Conservation (phyloP, 148 eudicot species). For the Amaranthus hypochondriacus region DNA sequence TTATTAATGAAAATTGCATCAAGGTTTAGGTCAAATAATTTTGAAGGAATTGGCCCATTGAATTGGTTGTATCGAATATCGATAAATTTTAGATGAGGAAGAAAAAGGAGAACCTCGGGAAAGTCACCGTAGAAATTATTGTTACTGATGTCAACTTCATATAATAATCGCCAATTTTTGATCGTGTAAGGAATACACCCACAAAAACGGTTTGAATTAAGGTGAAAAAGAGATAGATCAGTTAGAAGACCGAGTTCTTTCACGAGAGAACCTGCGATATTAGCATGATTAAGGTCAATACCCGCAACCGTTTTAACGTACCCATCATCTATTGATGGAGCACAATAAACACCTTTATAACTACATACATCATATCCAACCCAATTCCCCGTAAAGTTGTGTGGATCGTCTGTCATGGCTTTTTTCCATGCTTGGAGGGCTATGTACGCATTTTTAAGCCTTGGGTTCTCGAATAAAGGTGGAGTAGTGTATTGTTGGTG, state of each 20-base stretch:
- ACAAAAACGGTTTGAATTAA: slow-evolving; percentile 58
- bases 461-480: slow-evolving; percentile 33
- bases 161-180: neutral
- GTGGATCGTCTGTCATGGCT: slow-evolving; percentile 59
- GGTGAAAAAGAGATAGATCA: slow-evolving; percentile 62
- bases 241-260: slow-evolving; percentile 47
- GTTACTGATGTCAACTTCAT: slow-evolving; percentile 70
- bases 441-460: slow-evolving; percentile 42
- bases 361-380: slow-evolving; percentile 48
- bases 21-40: slow-evolving; percentile 41
- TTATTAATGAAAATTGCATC: slow-evolving; percentile 61
- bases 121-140: slow-evolving; percentile 50
- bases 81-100: slow-evolving; percentile 39
- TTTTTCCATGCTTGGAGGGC: slow-evolving; percentile 76
- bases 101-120: slow-evolving; percentile 37
- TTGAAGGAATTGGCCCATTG: slow-evolving; percentile 37
- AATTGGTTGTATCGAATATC: slow-evolving; percentile 61
- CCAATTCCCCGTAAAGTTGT: slow-evolving; percentile 53
- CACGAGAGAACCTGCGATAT: slow-evolving; percentile 44
- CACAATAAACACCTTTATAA: slow-evolving; percentile 68
- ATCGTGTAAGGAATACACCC: slow-evolving; percentile 15
- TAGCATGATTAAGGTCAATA: slow-evolving; percentile 62
- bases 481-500: neutral
- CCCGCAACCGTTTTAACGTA: slow-evolving; percentile 57
- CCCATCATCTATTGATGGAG: slow-evolving; percentile 50